Conservation (phyloP, 2,329 filamentous ascomycete species). For the Colletotrichum siamense region DNA sequence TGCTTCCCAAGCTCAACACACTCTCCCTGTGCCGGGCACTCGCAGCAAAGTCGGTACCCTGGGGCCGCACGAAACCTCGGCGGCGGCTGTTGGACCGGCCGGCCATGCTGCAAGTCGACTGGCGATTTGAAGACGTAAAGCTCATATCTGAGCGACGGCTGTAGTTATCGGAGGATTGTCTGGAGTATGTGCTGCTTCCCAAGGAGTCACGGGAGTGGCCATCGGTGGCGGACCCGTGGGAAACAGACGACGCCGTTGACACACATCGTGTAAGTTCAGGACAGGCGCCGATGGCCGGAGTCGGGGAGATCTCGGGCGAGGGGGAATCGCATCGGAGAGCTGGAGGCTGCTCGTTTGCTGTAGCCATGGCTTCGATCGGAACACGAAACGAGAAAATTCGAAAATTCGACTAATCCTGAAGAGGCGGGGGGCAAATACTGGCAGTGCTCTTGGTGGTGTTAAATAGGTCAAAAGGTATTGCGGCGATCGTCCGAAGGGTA, state of each 20-base stretch:
- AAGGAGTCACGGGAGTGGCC: slow-evolving; percentile 58
- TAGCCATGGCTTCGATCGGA: slow-evolving; percentile 32
- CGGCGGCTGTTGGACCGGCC: slow-evolving; percentile 52
- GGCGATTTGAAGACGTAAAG: slow-evolving; percentile 41
- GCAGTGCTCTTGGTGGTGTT: background rate
- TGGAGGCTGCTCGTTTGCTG: slow-evolving; percentile 34
- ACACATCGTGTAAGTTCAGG: slow-evolving; percentile 67
- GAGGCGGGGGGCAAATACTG: background rate
- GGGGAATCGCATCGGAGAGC: slow-evolving; percentile 63
- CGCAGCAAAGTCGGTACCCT: slow-evolving; percentile 86
- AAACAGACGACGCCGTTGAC: slow-evolving; percentile 67
- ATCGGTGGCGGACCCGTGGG: slow-evolving; percentile 58
- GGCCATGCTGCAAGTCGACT: slow-evolving; percentile 51
- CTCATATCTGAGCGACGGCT: slow-evolving; percentile 49
- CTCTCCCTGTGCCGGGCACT: slow-evolving; percentile 91
- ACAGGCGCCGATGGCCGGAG: slow-evolving; percentile 65
- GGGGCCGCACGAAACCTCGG: slow-evolving; percentile 86
- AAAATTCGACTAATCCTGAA: background rate
- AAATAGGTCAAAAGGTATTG: background rate
- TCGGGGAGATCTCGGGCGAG: slow-evolving; percentile 67
- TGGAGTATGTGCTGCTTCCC: slow-evolving; percentile 62
- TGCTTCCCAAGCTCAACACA: slow-evolving; percentile 94
- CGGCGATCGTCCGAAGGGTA: background rate
- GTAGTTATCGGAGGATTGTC: slow-evolving; percentile 68
- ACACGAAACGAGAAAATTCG: background rate